Percentiles rank a stretch among this genome's conserved stretches.
Evolutionary conservation across 768 basidiomycete species (phyloP).

Genomic region (Phaeotremella skinneri): DNA sequence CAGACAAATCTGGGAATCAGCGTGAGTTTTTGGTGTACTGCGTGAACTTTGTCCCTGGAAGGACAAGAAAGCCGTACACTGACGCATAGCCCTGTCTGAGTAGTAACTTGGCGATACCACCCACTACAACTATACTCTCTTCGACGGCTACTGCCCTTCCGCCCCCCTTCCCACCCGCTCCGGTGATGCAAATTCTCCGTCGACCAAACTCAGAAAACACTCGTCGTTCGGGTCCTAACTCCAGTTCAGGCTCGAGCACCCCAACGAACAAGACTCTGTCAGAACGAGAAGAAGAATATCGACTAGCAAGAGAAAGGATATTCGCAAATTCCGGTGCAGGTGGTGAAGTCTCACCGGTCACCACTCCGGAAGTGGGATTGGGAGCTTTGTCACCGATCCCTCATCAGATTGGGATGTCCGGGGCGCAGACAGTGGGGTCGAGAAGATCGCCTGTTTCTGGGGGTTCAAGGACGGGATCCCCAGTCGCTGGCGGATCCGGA

Average conservation of each 20-base stretch:
- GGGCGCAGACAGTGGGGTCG: background rate
- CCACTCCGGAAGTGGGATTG: background rate
- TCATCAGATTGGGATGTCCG: background rate
- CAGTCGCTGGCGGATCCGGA: background rate
- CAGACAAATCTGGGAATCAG: conserved; percentile 35
- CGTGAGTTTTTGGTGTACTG: conserved; percentile 12
- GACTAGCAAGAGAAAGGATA: conserved; percentile 41
- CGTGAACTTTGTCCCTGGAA: background rate
- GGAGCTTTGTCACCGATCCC: background rate
- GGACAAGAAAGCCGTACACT: background rate
- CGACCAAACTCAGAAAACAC: background rate
- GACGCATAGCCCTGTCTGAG: background rate
- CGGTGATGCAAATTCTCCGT: conserved; percentile 9
- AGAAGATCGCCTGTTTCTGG: background rate
- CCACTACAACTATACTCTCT: conserved; percentile 11
- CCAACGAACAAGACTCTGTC: conserved; percentile 51
- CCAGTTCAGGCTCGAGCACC: background rate
- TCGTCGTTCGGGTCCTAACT: background rate
- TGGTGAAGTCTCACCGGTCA: background rate
- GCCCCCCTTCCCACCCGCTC: conserved; percentile 1
- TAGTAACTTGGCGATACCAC: conserved; percentile 13
- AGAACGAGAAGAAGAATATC: conserved; percentile 41
- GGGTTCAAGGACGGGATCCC: conserved; percentile 1
- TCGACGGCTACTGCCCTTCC: conserved; percentile 9
- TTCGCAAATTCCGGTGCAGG: conserved; percentile 23